Percentiles rank a stretch among this genome's conserved stretches.
Conservation (phyloP, 2,329 filamentous ascomycete species). For the Plenodomus lindquistii region DNA sequence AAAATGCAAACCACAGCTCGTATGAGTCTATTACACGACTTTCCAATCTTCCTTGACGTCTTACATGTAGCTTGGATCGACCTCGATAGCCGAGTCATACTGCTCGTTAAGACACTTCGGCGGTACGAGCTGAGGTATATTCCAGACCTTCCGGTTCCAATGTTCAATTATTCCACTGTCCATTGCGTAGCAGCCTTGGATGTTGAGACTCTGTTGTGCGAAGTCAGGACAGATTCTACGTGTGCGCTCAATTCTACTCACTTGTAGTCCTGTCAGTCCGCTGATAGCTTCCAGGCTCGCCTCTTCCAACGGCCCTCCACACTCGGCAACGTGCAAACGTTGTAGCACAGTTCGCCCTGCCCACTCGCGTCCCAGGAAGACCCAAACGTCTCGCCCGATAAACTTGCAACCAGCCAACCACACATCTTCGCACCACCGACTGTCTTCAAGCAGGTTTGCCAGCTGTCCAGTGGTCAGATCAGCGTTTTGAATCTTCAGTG, state of each 20-base stretch:
- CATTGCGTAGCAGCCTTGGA: conserved; percentile 33
- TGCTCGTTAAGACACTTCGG: conserved; percentile 8
- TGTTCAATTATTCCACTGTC: conserved; percentile 21
- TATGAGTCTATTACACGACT: neutral
- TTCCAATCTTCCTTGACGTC: neutral
- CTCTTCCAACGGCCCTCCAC: conserved; percentile 25
- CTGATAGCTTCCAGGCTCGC: conserved; percentile 20
- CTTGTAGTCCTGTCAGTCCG: conserved; percentile 22
- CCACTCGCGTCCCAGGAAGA: conserved; percentile 24
- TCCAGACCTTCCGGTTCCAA: conserved; percentile 30
- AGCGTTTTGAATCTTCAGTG: conserved; percentile 26
- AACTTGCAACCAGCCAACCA: conserved; percentile 24
- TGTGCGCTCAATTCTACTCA: conserved; percentile 12
- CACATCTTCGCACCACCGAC: conserved; percentile 22
- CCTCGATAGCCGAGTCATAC: conserved; percentile 25
- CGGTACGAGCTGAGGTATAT: conserved; percentile 26
- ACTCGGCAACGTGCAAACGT: conserved; percentile 24
- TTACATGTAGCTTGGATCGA: conserved; percentile 33
- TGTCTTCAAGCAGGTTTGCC: conserved; percentile 17
- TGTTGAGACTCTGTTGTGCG: conserved; percentile 25
- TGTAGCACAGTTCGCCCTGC: conserved; percentile 15
- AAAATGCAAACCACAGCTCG: neutral
- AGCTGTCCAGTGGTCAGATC: conserved; percentile 23
- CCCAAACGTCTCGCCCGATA: conserved; percentile 23
- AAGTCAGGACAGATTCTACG: neutral